phyloP scores from a whole-genome alignment of 2,329 filamentous ascomycete genomes.

The Aspergillus amoenus region DNA sequence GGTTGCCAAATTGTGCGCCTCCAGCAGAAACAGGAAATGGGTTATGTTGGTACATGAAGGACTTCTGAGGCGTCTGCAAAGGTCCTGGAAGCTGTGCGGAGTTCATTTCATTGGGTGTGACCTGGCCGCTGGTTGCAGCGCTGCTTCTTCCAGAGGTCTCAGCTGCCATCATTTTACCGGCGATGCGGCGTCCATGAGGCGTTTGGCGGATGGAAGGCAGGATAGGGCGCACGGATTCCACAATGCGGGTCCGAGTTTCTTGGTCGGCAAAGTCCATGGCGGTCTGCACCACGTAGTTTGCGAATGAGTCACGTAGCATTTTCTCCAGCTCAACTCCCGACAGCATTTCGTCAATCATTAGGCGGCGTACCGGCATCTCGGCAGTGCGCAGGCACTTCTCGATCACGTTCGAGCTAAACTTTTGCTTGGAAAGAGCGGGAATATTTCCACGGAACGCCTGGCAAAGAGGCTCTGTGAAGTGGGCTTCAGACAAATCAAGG shows the following conservation, averaged over 20 bases:
- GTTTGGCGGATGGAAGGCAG: conserved; percentile 83
- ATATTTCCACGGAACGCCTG: conserved; percentile 74
- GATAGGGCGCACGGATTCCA: conserved; percentile 82
- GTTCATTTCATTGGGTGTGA: conserved; percentile 41
- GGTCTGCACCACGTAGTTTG: conserved; percentile 98
- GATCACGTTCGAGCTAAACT: conserved; percentile 98
- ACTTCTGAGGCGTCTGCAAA: conserved; percentile 28
- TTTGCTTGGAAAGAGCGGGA: conserved; percentile 79
- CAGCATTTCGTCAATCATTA: conserved; percentile 82
- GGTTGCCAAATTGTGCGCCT: conserved; percentile 27
- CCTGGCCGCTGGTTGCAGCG: conserved; percentile 38
- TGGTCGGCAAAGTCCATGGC: conserved; percentile 81
- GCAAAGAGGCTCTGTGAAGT: conserved; percentile 87
- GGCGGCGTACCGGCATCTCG: conserved; percentile 69
- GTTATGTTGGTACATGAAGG: conserved; percentile 31
- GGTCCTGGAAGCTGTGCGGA: conserved; percentile 36
- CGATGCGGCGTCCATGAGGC: conserved; percentile 90
- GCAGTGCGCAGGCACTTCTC: conserved; percentile 93
- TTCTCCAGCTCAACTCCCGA: conserved; percentile 75
- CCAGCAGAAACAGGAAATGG: conserved; percentile 24
- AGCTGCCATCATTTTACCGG: conserved; percentile 73
- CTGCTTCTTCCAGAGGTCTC: conserved; percentile 46
- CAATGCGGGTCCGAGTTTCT: conserved; percentile 69
- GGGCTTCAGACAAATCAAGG: conserved; percentile 82
- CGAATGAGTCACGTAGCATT: conserved; percentile 86